These are phyloP conservation scores for Plectranthus barbatus DNA, from an alignment of 257 asterid genomes.

Conservation along the genomic window DNA sequence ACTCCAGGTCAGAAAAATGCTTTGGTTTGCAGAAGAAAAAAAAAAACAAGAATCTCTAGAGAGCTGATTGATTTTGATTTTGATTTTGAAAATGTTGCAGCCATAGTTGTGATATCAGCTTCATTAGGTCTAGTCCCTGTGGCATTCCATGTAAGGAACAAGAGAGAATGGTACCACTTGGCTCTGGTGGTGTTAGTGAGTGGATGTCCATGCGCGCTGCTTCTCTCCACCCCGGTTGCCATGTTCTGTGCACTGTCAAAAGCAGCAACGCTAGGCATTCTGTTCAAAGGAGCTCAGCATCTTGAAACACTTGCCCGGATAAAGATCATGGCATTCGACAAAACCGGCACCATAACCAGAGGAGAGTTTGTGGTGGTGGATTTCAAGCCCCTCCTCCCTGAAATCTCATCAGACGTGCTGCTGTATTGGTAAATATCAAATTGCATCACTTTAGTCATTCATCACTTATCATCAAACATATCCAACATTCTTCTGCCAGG, in stretches of 20 bases:
- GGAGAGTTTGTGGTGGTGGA: conserved; percentile 72
- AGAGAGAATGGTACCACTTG: conserved; percentile 58
- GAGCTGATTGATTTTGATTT: not conserved
- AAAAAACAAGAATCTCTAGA: not conserved
- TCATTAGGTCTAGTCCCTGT: conserved; percentile 52
- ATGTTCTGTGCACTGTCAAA: conserved; percentile 78
- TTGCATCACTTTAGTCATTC: not conserved
- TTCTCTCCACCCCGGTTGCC: conserved; percentile 86
- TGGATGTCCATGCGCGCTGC: conserved; percentile 87
- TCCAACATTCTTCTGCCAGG: conserved; percentile 24
- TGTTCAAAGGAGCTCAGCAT: conserved; percentile 79
- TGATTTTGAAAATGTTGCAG: conserved; percentile 30
- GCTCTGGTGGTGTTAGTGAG: conserved; percentile 82
- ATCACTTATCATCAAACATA: too few species aligned
- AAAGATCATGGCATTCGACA: conserved; percentile 79
- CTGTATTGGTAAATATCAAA: conserved; percentile 46
- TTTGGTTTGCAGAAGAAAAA: not conserved
- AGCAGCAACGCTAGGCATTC: conserved; percentile 73
- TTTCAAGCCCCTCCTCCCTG: conserved; percentile 44
- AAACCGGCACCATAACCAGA: conserved; percentile 82
- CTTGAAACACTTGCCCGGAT: conserved; percentile 64
- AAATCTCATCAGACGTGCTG: conserved; percentile 27
- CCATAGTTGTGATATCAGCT: conserved; percentile 41
- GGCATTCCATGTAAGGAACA: conserved; percentile 33
- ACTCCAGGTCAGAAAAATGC: conserved; percentile 56